Conservation (phyloP, 306 rosid genomes). For the Acacia melanoxylon region DNA sequence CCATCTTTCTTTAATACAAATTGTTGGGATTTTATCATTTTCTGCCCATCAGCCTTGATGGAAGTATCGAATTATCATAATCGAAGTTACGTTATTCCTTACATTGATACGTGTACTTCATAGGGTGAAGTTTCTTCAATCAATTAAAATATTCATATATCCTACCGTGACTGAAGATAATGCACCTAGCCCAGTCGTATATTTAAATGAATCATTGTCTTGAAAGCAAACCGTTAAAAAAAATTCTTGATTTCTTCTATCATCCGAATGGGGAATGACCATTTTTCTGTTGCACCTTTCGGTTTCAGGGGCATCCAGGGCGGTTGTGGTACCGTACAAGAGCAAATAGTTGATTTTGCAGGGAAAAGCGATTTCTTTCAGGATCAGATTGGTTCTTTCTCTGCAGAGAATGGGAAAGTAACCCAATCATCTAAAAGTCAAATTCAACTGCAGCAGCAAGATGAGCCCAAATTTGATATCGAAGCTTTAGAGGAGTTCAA, state of each 20-base stretch:
- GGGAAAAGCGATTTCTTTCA: conserved; percentile 28
- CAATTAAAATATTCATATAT: conserved; percentile 3
- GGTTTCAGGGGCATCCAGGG: conserved; percentile 37
- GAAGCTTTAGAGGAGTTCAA: conserved; percentile 37
- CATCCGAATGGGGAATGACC: conserved; percentile 37
- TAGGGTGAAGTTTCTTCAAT: neutral
- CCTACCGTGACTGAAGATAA: neutral
- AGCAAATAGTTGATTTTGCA: neutral
- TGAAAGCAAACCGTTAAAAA: neutral
- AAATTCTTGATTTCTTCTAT: neutral
- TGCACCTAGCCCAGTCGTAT: neutral
- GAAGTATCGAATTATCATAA: conserved; percentile 41
- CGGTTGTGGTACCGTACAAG: conserved; percentile 32
- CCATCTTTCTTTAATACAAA: neutral
- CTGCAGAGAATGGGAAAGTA: neutral
- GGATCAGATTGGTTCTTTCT: no score
- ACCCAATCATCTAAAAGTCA: conserved; percentile 28
- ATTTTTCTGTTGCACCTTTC: conserved; percentile 40
- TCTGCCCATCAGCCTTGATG: conserved; percentile 36
- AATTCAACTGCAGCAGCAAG: conserved; percentile 27
- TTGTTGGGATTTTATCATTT: conserved; percentile 1
- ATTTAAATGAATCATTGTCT: conserved; percentile 4
- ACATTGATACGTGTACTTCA: neutral
- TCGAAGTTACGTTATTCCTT: conserved; percentile 27
- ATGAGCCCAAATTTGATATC: conserved; percentile 29